phyloP scores from a whole-genome alignment of 768 basidiomycete genomes.

The Neoboletus brunneissimus region DNA sequence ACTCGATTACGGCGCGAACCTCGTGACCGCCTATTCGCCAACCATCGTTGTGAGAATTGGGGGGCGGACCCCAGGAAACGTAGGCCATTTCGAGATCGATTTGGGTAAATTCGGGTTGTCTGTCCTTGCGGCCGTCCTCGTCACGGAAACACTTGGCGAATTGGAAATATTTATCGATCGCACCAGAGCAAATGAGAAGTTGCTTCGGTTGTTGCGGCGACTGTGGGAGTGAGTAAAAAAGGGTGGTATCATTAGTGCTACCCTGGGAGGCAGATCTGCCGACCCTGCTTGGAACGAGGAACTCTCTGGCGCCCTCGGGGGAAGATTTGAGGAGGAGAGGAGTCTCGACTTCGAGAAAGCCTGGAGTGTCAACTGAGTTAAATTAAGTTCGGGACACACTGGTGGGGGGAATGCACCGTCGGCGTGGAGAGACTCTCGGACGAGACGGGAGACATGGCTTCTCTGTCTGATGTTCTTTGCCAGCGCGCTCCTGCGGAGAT shows the following conservation, averaged over 20 bases:
- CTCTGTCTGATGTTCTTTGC: slow-evolving; percentile 79
- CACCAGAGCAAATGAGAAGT: slow-evolving; percentile 85
- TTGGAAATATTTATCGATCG: slow-evolving; percentile 88
- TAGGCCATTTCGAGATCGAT: slow-evolving; percentile 97
- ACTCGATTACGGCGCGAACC: slow-evolving; percentile 78
- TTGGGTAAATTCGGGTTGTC: slow-evolving; percentile 97
- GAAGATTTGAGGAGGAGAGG: slow-evolving; percentile 88
- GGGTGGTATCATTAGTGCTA: slow-evolving; percentile 29
- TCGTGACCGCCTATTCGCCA: slow-evolving; percentile 90
- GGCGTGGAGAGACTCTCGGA: slow-evolving; percentile 70
- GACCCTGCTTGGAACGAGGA: slow-evolving; percentile 78
- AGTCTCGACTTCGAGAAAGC: slow-evolving; percentile 91
- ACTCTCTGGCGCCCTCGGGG: slow-evolving; percentile 93
- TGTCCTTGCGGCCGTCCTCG: slow-evolving; percentile 91
- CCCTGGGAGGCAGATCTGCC: slow-evolving; percentile 31
- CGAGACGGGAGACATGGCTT: slow-evolving; percentile 75
- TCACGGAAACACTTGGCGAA: slow-evolving; percentile 94
- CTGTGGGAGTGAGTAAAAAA: slow-evolving; percentile 89
- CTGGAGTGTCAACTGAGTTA: slow-evolving; percentile 39
- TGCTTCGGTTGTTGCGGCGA: slow-evolving; percentile 98
- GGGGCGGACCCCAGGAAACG: slow-evolving; percentile 67
- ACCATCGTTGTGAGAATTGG: slow-evolving; percentile 24
- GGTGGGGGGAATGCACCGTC: slow-evolving; percentile 50
- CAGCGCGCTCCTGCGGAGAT: slow-evolving; percentile 74
- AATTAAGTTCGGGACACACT: slow-evolving; percentile 6